A percentile compares a stretch with the other conserved stretches of the same genome.
Conservation (phyloP, 495 filamentous ascomycete species). For the Immersiella caudata region DNA sequence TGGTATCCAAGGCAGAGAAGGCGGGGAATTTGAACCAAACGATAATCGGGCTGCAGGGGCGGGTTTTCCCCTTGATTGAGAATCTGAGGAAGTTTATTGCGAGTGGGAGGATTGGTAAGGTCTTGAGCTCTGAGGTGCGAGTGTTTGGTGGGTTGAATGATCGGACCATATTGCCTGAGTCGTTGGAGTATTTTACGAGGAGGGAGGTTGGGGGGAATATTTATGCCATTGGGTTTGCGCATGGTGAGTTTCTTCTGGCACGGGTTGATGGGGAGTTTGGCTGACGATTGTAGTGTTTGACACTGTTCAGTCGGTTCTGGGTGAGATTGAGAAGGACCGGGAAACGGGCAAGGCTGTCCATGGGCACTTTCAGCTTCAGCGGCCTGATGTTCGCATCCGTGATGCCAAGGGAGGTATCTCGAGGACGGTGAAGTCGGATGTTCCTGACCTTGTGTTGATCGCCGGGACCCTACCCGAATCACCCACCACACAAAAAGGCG, state of each 20-base stretch:
- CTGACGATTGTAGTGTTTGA: slow-evolving; percentile 34
- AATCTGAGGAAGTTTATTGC: slow-evolving; percentile 53
- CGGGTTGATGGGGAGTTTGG: too few relatives aligned
- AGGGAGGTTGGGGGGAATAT: slow-evolving; percentile 53
- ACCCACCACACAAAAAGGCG: slow-evolving; percentile 28
- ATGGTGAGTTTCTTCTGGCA: slow-evolving; percentile 46
- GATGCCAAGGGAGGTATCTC: slow-evolving; percentile 31
- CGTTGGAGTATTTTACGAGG: slow-evolving; percentile 49
- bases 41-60: slow-evolving; percentile 57
- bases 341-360: slow-evolving; percentile 28
- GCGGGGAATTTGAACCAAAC: slow-evolving; percentile 41
- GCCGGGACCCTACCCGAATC: slow-evolving; percentile 49
- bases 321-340: slow-evolving; percentile 39
- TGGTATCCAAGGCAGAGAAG: slow-evolving; percentile 42
- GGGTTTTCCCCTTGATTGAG: slow-evolving; percentile 43
- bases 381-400: slow-evolving; percentile 43
- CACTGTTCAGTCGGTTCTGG: slow-evolving; percentile 46
- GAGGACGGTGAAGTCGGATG: slow-evolving; percentile 38
- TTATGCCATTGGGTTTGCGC: slow-evolving; percentile 56
- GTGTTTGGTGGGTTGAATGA: slow-evolving; percentile 41
- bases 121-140: slow-evolving; percentile 56
- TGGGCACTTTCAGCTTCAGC: slow-evolving; percentile 50
- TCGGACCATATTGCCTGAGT: slow-evolving; percentile 35
- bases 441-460: slow-evolving; percentile 52
- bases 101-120: slow-evolving; percentile 54